phyloP scores from a whole-genome alignment of 257 asterid genomes.

The Solanum neorickii region DNA sequence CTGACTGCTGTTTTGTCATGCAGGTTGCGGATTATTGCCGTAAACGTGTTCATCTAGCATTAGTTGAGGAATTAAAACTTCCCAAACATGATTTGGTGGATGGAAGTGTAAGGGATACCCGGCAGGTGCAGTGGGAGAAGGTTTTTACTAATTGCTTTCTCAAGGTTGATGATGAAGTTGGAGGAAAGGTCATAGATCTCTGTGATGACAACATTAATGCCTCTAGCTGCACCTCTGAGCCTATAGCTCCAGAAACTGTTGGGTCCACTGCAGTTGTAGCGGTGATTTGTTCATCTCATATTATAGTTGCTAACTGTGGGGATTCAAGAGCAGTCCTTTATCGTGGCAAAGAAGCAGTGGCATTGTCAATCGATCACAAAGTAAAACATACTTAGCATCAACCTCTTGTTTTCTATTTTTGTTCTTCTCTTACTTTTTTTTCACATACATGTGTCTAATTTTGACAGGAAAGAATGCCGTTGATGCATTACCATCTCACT shows the following conservation, averaged over 20 bases:
- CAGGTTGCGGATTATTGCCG: conserved; percentile 79
- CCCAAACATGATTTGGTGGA: conserved; percentile 19
- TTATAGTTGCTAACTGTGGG: conserved; percentile 73
- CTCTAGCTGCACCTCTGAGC: conserved; percentile 18
- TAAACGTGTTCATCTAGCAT: conserved; percentile 56
- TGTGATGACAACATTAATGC: conserved; percentile 12
- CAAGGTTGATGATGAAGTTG: conserved; percentile 70
- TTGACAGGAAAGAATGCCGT: not conserved
- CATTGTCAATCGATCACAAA: conserved; percentile 63
- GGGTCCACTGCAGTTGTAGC: conserved; percentile 89
- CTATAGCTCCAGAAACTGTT: conserved; percentile 66
- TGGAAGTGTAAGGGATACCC: conserved; percentile 30
- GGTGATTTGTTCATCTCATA: conserved; percentile 65
- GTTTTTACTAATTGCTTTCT: conserved; percentile 55
- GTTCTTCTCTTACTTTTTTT: not conserved
- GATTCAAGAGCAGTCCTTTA: conserved; percentile 82
- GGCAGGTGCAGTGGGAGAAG: conserved; percentile 55
- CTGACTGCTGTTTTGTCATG: not conserved
- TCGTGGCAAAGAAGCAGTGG: conserved; percentile 79
- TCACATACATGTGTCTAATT: not conserved
- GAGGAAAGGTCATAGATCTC: conserved; percentile 35
- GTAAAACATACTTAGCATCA: conserved; percentile 16
- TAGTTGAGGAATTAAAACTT: conserved; percentile 41
- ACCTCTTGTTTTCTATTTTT: not conserved
- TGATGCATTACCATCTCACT: not conserved